These are phyloP conservation scores for Lichtheimia ramosa DNA, from an alignment of 371 early-diverging fungal genomes.

Conservation along the genomic window DNA sequence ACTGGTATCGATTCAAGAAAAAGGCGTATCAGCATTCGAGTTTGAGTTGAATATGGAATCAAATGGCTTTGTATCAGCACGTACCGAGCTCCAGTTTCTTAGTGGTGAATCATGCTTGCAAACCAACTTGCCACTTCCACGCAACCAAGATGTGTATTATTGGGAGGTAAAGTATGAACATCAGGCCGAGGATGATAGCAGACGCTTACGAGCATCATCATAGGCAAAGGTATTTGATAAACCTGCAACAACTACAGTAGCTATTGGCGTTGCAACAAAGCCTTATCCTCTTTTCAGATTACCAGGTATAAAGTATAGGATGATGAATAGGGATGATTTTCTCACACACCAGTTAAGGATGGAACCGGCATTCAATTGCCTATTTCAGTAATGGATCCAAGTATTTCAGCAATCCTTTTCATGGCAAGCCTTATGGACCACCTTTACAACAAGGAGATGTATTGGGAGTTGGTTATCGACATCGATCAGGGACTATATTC, in stretches of 20 bases:
- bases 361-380: constrained; percentile 75
- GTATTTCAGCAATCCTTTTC: constrained; percentile 65
- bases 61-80: constrained; percentile 65
- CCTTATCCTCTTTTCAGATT: constrained; percentile 68
- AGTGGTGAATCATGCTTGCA: constrained; percentile 76
- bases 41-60: constrained; percentile 71
- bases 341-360: constrained; percentile 34
- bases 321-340: neutral
- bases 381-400: constrained; percentile 67
- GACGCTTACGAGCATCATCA: too few species aligned
- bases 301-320: constrained; percentile 58
- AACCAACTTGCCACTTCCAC: constrained; percentile 80
- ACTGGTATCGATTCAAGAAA: constrained; percentile 74
- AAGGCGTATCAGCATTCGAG: constrained; percentile 84
- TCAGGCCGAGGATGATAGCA: neutral
- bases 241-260: constrained; percentile 57
- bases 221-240: constrained; percentile 73
- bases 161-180: constrained; percentile 41
- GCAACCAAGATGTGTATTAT: constrained; percentile 75
- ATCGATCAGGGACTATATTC: constrained; percentile 71
- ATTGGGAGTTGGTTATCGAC: constrained; percentile 80
- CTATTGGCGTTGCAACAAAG: constrained; percentile 68
- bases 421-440: constrained; percentile 59
- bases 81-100: constrained; percentile 75
- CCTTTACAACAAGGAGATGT: constrained; percentile 72